Evolutionary conservation across 2,329 filamentous ascomycete species (phyloP), one percentile per base, ranked within the genome.

Genomic region (Raffaelea arxii): DNA sequence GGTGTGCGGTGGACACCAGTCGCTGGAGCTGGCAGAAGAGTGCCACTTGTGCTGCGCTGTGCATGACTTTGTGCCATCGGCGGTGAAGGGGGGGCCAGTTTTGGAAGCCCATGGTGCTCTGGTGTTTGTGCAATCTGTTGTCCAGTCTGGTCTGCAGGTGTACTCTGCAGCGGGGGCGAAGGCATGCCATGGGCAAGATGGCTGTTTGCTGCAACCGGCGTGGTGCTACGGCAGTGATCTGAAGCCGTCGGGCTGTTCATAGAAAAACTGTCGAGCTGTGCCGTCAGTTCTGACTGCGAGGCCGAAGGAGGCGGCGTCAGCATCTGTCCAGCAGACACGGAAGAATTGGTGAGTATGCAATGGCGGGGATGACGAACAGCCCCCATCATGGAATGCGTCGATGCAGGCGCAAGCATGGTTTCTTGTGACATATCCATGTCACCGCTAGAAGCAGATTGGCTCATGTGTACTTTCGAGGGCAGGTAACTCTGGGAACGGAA

Each of bases 241-340:
- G n/a, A n/a, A n/a, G 36, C 36, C 2, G 39, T 21, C 12, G 50
- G 47, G 21, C 48, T 52, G 22, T 30, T 22, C 30, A 53, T n/a
- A 6, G 46, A 44, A 11, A 49, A 44, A 18, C 39, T 25, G 12
- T 43, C 48, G 25, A 53, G 41, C 5, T 50, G 46, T 10, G 40
- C 24, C 4, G 51, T 39, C 22, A 53, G 35, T 2, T 52, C 50
- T 3, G 48, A 25, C 36, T 36, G 43, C 4, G 43, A 35, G 7
- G 42, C 39, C 23, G 46, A 37, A 5, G 47, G 48, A 18, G 50
- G 50, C n/a, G 50, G 52, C 16, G 50, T 48, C 6, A 46, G 41
- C 43, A 51, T 45, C 12, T 41, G 41, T 2, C 27, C 5, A 24
- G 11, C 3, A n/a, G 23, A 11, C 7, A 12, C 22, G 23, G n/a